Evolutionary conservation across 2,329 filamentous ascomycete species (phyloP), one percentile per base, ranked within the genome.

Genomic region (Aureobasidium sp.): DNA sequence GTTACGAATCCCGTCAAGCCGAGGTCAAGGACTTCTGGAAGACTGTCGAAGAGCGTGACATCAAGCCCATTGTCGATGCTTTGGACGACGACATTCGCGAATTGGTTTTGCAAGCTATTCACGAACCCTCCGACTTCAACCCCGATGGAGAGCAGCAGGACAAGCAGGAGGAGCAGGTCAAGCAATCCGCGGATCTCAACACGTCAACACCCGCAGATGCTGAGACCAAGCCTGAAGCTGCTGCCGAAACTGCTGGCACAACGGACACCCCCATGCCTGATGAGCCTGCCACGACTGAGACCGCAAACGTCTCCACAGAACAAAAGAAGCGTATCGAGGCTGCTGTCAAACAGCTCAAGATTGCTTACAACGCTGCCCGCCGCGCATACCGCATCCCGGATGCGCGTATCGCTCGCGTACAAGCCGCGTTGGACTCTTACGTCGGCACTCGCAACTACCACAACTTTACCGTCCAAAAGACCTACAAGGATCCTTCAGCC

Each of bases 391-490:
- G 93, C 53, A 87, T 95, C 60, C 86, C 88, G 0, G 76, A 83
- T 0, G 76, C 78, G 21, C 90, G 94, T 9, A 79, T 94, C 50
- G 76, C 82, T 29, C 85, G 87, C 62, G 83, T 99, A 1, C 90
- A 95, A 72, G 81, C 84, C 35, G 85, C 86, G 0, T 81, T 99
- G 10, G 75, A 84, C 67, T 79, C 81, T 65, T 99, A 94, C 74
- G 75, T 87, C 10, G 94, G 94, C 64, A 96, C 92, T 4, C 82
- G 81, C 68, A 96, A 95, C 77, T 99, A 87, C 79, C 92, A 96
- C 82, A 99, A 99, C 80, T 99, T 95, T 79, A 99, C 94, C 2
- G 85, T 99, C 61, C 88, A 94, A 67, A 99, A 97, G 76, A 79
- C 83, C 0, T 85, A 81, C 75, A 82, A 77, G 38, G 94, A 99